A percentile compares a stretch with the other conserved stretches of the same genome.
phyloP scores from a whole-genome alignment of 2,329 filamentous ascomycete genomes.

The Elsinoe perseae region DNA sequence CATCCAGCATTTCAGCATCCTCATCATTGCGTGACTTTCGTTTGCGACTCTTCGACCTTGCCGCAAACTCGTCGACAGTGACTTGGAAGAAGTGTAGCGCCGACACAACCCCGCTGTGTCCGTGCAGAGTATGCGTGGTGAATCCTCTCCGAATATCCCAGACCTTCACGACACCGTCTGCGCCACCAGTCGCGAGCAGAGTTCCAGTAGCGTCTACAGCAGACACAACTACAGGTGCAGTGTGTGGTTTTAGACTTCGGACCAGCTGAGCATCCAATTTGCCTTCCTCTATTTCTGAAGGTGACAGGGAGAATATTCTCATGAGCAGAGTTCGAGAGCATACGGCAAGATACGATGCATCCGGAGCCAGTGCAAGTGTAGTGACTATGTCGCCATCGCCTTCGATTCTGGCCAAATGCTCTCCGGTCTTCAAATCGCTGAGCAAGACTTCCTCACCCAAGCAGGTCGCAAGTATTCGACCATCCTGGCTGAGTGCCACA shows the following conservation, averaged over 20 bases:
- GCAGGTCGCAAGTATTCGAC: conserved; percentile 75
- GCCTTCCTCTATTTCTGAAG: conserved; percentile 48
- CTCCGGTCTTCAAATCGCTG: conserved; percentile 74
- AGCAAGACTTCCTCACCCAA: conserved; percentile 88
- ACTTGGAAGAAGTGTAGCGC: conserved; percentile 83
- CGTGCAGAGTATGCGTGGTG: conserved; percentile 89
- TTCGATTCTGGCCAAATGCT: conserved; percentile 76
- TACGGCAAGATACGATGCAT: conserved; percentile 76
- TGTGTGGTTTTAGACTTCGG: conserved; percentile 80
- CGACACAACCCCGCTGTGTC: conserved; percentile 84
- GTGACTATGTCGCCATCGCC: conserved; percentile 69
- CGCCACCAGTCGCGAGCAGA: conserved; percentile 82
- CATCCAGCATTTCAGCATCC: conserved; percentile 41
- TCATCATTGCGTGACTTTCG: conserved; percentile 43
- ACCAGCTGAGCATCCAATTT: conserved; percentile 59
- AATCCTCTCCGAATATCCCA: conserved; percentile 92
- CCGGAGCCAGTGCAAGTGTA: conserved; percentile 73
- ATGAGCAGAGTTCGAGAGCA: conserved; percentile 95
- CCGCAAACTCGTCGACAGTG: conserved; percentile 20
- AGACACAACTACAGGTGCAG: conserved; percentile 78
- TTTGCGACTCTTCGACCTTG: conserved; percentile 31
- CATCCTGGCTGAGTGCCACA: conserved; percentile 72
- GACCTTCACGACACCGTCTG: conserved; percentile 89
- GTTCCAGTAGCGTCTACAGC: conserved; percentile 82
- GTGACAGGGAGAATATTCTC: conserved; percentile 73